Conservation (phyloP, 2,329 filamentous ascomycete genomes). For the Trichoderma citrinoviride region DNA sequence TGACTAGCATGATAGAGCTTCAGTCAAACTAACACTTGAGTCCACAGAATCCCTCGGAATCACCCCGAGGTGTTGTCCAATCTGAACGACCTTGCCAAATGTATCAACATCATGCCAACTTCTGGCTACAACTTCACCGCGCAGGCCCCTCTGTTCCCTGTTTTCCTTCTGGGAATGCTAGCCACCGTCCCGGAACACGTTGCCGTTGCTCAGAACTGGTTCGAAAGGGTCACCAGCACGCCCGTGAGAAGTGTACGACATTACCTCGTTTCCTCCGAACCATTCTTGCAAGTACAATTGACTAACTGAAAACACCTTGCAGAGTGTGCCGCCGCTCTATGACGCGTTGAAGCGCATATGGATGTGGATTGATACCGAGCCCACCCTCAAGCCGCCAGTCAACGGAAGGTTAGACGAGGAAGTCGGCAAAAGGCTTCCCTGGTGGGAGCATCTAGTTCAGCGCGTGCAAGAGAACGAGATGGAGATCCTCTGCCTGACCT, state of each 20-base stretch:
- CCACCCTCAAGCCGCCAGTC: conserved; percentile 24
- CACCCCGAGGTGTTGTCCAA: conserved; percentile 36
- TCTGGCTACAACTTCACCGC: conserved; percentile 42
- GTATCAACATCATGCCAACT: conserved; percentile 42
- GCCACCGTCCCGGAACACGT: conserved; percentile 33
- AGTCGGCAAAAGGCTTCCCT: conserved; percentile 35
- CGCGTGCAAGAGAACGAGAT: conserved; percentile 33
- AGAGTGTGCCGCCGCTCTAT: conserved; percentile 43
- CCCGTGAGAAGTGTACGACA: conserved; percentile 42
- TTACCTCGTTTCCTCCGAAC: background rate
- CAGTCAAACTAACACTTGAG: conserved; percentile 17
- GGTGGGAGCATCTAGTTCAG: conserved; percentile 43
- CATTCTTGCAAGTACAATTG: background rate
- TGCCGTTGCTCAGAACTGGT: conserved; percentile 36
- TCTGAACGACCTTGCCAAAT: conserved; percentile 36
- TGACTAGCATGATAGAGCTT: background rate
- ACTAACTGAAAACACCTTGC: background rate
- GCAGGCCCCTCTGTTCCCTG: conserved; percentile 42
- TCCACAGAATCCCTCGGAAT: conserved; percentile 37
- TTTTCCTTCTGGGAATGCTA: conserved; percentile 42
- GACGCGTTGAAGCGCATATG: conserved; percentile 36
- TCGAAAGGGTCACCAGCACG: conserved; percentile 37
- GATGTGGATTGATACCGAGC: conserved; percentile 36
- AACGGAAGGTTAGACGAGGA: conserved; percentile 24
- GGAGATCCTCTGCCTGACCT: conserved; percentile 42